Conservation (phyloP, 495 filamentous ascomycete species). For the Penicillium coprophilum region DNA sequence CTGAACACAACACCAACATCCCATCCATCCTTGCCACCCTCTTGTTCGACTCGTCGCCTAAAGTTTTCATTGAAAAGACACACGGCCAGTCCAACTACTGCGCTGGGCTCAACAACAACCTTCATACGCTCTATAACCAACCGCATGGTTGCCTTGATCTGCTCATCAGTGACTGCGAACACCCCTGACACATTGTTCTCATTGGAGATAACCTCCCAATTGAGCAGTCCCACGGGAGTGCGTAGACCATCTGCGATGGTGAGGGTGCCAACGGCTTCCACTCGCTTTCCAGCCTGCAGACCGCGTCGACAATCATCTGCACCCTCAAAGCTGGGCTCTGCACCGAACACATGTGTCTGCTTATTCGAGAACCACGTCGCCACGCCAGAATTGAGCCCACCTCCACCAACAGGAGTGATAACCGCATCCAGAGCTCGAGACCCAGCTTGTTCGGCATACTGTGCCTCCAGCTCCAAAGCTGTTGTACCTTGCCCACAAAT, state of each 20-base stretch:
- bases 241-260: constrained; percentile 91
- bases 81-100: constrained; percentile 81
- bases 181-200: constrained; percentile 66
- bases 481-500: constrained; percentile 90
- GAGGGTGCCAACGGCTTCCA: constrained; percentile 65
- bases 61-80: constrained; percentile 86
- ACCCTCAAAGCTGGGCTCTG: constrained; percentile 81
- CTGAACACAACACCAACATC: constrained; percentile 85
- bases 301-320: constrained; percentile 79
- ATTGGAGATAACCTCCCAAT: constrained; percentile 81
- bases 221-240: constrained; percentile 74
- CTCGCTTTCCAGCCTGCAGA: constrained; percentile 57
- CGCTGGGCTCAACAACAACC: constrained; percentile 86
- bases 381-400: constrained; percentile 82
- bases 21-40: constrained; percentile 74
- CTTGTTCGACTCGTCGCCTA: constrained; percentile 62
- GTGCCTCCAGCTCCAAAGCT: constrained; percentile 75
- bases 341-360: constrained; percentile 74
- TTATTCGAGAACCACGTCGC: constrained; percentile 72
- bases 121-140: constrained; percentile 89
- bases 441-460: constrained; percentile 50
- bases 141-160: constrained; percentile 75
- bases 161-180: constrained; percentile 75
- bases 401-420: constrained; percentile 84
- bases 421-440: constrained; percentile 64